phyloP scores from a whole-genome alignment of 108 stramenopile species.

The Skeletonema marinoi region DNA sequence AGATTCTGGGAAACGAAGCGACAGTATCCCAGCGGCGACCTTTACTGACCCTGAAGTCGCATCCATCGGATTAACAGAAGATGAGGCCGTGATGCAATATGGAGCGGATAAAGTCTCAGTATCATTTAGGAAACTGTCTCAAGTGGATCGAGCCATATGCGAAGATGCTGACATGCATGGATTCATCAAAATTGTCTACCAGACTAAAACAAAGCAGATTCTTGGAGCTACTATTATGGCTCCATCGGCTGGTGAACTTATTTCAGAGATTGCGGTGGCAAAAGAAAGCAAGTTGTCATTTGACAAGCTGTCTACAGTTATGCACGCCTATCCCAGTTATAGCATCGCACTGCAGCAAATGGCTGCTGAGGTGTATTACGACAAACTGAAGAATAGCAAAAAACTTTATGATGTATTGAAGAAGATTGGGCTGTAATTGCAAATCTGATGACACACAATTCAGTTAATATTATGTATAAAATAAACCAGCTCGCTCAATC shows the following conservation, averaged over 20 bases:
- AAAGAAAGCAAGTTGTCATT: constrained; percentile 46
- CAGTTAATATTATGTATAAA: background rate
- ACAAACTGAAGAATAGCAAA: constrained; percentile 40
- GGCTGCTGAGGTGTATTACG: constrained; percentile 67
- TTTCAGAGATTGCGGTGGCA: constrained; percentile 59
- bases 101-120: constrained; percentile 67
- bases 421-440: constrained; percentile 44
- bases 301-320: constrained; percentile 57
- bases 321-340: constrained; percentile 69
- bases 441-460: background rate
- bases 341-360: constrained; percentile 59
- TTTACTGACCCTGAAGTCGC: constrained; percentile 87
- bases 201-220: constrained; percentile 34
- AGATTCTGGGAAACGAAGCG: constrained; percentile 52
- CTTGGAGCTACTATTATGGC: constrained; percentile 66
- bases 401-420: constrained; percentile 50
- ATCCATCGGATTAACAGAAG: constrained; percentile 81
- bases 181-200: constrained; percentile 62
- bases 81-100: constrained; percentile 57
- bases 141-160: constrained; percentile 57
- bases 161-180: constrained; percentile 47
- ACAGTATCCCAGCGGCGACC: constrained; percentile 72
- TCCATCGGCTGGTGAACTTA: constrained; percentile 66
- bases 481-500: background rate
- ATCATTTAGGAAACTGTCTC: constrained; percentile 47